phyloP scores from a whole-genome alignment of 345 rosid genomes.

The Brassica nigra region DNA sequence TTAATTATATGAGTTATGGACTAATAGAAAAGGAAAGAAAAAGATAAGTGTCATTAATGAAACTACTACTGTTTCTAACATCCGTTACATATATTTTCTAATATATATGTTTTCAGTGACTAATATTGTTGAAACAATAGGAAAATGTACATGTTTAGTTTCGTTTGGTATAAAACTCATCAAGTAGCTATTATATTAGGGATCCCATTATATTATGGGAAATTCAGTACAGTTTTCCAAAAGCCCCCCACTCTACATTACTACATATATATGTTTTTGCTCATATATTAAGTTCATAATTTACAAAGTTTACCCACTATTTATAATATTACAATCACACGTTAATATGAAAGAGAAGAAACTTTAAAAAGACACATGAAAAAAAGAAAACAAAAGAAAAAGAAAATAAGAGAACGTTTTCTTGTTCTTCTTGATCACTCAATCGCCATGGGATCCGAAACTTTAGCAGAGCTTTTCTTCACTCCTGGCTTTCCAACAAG shows the following conservation, averaged over 20 bases:
- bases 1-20: neutral
- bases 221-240: neutral
- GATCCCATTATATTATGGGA: neutral
- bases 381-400: neutral
- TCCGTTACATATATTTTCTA: neutral
- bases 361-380: neutral
- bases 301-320: constrained; percentile 24
- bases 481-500: constrained; percentile 20
- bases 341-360: constrained; percentile 9
- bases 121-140: neutral
- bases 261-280: neutral
- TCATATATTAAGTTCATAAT: constrained; percentile 16
- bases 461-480: constrained; percentile 42
- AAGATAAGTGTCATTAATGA: neutral
- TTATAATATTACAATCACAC: constrained; percentile 12
- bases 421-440: neutral
- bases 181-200: neutral
- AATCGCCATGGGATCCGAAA: constrained; percentile 38
- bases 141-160: neutral
- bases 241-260: neutral
- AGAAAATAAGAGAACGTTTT: neutral
- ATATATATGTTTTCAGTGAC: neutral
- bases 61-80: neutral
- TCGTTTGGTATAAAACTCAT: constrained; percentile 21
- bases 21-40: neutral